phyloP scores from a whole-genome alignment of 2,329 filamentous ascomycete species.

The Lasiodiplodia sp. region DNA sequence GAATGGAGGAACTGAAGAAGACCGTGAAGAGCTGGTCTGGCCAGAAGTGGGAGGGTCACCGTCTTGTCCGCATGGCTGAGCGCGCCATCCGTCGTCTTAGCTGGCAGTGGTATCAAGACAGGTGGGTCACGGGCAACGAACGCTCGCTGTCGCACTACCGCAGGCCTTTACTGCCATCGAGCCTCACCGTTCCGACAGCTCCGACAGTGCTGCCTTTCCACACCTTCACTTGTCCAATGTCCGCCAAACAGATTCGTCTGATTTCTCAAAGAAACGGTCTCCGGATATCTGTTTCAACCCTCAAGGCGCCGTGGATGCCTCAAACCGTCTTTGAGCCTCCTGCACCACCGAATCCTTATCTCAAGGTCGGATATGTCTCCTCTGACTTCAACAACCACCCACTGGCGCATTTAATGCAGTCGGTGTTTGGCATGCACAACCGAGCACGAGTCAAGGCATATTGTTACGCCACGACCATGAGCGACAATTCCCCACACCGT shows the following conservation, averaged over 20 bases:
- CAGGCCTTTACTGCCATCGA: slow-evolving; percentile 75
- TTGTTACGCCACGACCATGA: slow-evolving; percentile 93
- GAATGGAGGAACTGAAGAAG: slow-evolving; percentile 46
- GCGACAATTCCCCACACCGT: slow-evolving; percentile 87
- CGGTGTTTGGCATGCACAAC: slow-evolving; percentile 92
- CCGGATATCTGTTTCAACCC: slow-evolving; percentile 88
- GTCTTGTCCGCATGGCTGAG: slow-evolving; percentile 82
- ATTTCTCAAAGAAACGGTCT: slow-evolving; percentile 96
- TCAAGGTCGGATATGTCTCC: slow-evolving; percentile 96
- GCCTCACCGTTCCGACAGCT: slow-evolving; percentile 80
- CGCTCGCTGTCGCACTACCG: slow-evolving; percentile 68
- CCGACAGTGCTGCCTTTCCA: slow-evolving; percentile 97
- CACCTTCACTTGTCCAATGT: slow-evolving; percentile 94
- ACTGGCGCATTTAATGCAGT: slow-evolving; percentile 96
- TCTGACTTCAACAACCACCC: slow-evolving; percentile 99
- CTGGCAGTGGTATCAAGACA: slow-evolving; percentile 89
- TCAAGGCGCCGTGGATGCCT: slow-evolving; percentile 87
- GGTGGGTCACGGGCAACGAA: slow-evolving; percentile 68
- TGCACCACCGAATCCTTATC: slow-evolving; percentile 76
- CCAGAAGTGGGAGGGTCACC: slow-evolving; percentile 85
- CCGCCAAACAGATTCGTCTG: slow-evolving; percentile 86
- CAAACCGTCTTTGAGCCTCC: slow-evolving; percentile 83
- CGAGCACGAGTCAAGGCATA: slow-evolving; percentile 77
- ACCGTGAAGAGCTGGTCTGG: slow-evolving; percentile 67
- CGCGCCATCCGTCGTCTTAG: slow-evolving; percentile 78